Evolutionary conservation across 2,329 filamentous ascomycete genomes (phyloP), one percentile per base, ranked within the genome.

Genomic region (Aspergillus tubingensis): DNA sequence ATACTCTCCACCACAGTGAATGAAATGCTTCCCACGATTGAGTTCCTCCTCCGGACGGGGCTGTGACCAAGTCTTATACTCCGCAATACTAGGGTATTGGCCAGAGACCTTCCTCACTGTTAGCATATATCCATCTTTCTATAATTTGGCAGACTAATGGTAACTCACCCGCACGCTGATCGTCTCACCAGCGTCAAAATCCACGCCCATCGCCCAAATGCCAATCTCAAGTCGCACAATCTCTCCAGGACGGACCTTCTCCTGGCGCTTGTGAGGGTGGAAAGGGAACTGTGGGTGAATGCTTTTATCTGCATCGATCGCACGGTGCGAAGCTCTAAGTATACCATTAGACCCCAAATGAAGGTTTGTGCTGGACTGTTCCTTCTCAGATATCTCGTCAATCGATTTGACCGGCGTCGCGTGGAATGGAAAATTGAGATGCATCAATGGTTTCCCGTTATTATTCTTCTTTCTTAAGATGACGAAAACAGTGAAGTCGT

Each of bases 151-250:
- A 19, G 17, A 19, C 17, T 19, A 19, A 19, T 19, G 5, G 32
- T 36, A 36, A 36, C 32, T 36, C 56, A 70, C 67, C 54, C 59
- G 59, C 17, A 76, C 44, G 27, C 64, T 65, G 30, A 70, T 60
- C 2, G 65, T 61, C 61, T 81, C 77, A 0, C 77, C 80, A 5
- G 70, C 75, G 3, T 81, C 77, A 65, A 78, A 83, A 27, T 81
- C 76, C 0, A 81, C 73, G 0, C 80, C 80, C 71, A 79, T 77
- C 0, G 76, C 74, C 80, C 79, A 83, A 11, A 83, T 79, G 0
- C 79, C 79, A 59, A 83, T 82, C 49, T 82, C 79, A 4, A 82
- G 67, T 64, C 75, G 76, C 3, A 81, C 79, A 19, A 82, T 67
- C 6, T 76, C 68, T 0, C 80, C 80, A 0, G 72, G 74, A 2